phyloP scores from a whole-genome alignment of 495 filamentous ascomycete genomes.

The Daldinia grandis region DNA sequence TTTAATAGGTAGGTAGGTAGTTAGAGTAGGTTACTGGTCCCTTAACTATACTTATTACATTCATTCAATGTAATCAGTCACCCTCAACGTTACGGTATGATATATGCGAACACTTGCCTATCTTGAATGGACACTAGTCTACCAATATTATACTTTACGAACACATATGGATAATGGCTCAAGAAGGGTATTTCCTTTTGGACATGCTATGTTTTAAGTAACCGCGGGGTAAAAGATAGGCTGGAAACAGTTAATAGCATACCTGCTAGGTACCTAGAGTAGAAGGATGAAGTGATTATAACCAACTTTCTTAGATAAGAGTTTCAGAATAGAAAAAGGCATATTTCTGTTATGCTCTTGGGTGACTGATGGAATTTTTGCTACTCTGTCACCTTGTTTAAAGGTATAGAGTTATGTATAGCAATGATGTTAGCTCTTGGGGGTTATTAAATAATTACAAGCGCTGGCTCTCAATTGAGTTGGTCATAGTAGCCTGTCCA shows the following conservation, averaged over 20 bases:
- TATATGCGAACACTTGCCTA: neutral
- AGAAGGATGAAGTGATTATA: no score
- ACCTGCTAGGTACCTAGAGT: no score
- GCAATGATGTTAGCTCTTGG: neutral
- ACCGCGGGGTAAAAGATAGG: no score
- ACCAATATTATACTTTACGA: no score
- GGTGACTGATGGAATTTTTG: neutral
- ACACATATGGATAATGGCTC: no score
- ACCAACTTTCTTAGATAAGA: no score
- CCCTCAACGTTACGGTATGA: neutral
- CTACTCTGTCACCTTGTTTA: neutral
- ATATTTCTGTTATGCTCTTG: no score
- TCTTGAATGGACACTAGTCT: neutral
- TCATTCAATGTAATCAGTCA: neutral
- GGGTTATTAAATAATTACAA: no score
- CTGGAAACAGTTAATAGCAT: no score
- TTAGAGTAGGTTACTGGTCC: neutral
- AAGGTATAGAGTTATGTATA: neutral
- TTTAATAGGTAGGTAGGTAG: neutral
- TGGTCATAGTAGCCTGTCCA: neutral
- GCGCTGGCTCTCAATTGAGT: neutral
- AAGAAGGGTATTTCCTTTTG: no score
- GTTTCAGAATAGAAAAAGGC: no score
- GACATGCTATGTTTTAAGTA: no score
- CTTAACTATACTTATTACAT: neutral